A percentile compares a stretch with the other conserved stretches of the same genome.
phyloP scores from a whole-genome alignment of 495 filamentous ascomycete species.

The Amphirosellinia nigrospora region DNA sequence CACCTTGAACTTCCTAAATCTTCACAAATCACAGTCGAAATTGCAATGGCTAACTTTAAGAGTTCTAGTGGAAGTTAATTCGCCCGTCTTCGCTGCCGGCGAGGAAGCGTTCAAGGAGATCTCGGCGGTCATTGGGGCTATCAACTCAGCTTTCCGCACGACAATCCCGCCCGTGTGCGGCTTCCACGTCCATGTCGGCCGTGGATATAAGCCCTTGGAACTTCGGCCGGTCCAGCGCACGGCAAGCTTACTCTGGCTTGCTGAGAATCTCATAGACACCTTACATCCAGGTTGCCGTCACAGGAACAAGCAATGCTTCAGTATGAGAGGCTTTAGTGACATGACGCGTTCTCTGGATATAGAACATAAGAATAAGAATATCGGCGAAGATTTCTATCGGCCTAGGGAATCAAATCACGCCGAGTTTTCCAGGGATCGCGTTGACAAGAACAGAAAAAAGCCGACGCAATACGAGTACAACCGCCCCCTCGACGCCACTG shows the following conservation, averaged over 20 bases:
- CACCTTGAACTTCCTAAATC: too few relatives aligned
- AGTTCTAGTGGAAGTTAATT: slow-evolving; percentile 14
- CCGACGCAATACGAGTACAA: not conserved
- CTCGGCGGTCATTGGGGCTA: slow-evolving; percentile 7
- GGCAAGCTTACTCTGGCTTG: slow-evolving; percentile 3
- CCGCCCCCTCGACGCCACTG: not conserved
- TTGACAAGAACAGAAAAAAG: slow-evolving; percentile 1
- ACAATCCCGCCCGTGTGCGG: slow-evolving; percentile 7
- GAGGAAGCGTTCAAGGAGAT: slow-evolving; percentile 5
- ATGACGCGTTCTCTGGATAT: not conserved
- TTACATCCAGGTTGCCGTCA: slow-evolving; percentile 13
- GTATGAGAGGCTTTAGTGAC: not conserved
- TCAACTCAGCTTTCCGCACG: slow-evolving; percentile 1
- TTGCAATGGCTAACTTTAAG: too few relatives aligned
- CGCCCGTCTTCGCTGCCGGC: not conserved
- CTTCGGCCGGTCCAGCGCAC: not conserved
- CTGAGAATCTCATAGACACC: slow-evolving; percentile 4
- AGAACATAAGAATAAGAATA: too few relatives aligned
- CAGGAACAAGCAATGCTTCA: slow-evolving; percentile 3
- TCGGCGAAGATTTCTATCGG: not conserved
- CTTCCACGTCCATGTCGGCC: slow-evolving; percentile 15
- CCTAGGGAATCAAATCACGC: not conserved
- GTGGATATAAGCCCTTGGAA: not conserved
- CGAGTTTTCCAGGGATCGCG: not conserved
- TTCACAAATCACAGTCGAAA: too few relatives aligned